Percentiles rank a stretch among this genome's conserved stretches.
Conservation (phyloP, 2,329 filamentous ascomycete species). For the Fusarium luffae region DNA sequence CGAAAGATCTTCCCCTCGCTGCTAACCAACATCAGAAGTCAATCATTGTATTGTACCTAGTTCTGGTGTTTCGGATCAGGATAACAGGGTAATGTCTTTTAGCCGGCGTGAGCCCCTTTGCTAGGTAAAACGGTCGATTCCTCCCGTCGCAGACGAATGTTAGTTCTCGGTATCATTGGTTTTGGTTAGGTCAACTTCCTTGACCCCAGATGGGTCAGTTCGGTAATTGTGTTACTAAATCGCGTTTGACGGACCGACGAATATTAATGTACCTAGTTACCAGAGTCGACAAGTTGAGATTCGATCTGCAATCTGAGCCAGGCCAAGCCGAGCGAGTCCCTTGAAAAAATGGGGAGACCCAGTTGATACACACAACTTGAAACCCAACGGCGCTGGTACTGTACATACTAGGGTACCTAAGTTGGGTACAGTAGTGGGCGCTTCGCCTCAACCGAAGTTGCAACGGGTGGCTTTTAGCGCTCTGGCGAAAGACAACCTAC, state of each 20-base stretch:
- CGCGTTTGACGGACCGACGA: constrained; percentile 8
- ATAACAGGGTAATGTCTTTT: constrained; percentile 33
- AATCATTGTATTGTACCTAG: neutral
- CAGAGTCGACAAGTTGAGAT: neutral
- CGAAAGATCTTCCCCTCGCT: neutral
- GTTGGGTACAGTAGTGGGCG: constrained; percentile 12
- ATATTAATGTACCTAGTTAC: neutral
- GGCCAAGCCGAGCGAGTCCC: constrained; percentile 8
- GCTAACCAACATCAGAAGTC: neutral
- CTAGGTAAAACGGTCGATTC: constrained; percentile 9
- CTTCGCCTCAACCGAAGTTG: constrained; percentile 20
- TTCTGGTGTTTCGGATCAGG: constrained; percentile 6
- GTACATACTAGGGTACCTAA: neutral
- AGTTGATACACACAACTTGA: constrained; percentile 31
- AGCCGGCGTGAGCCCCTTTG: constrained; percentile 32
- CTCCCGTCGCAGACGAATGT: neutral
- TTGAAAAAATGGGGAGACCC: constrained; percentile 23
- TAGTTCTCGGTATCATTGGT: constrained; percentile 12
- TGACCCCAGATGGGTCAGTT: constrained; percentile 1
- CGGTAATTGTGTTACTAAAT: neutral
- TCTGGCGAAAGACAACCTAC: neutral
- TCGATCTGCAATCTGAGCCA: constrained; percentile 17
- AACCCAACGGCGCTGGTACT: constrained; percentile 29
- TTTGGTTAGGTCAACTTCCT: neutral
- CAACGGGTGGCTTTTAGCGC: constrained; percentile 9